Evolutionary conservation across 1,284 basidiomycete genomes (phyloP).

Genomic region (Ceratobasidium papillatum): DNA sequence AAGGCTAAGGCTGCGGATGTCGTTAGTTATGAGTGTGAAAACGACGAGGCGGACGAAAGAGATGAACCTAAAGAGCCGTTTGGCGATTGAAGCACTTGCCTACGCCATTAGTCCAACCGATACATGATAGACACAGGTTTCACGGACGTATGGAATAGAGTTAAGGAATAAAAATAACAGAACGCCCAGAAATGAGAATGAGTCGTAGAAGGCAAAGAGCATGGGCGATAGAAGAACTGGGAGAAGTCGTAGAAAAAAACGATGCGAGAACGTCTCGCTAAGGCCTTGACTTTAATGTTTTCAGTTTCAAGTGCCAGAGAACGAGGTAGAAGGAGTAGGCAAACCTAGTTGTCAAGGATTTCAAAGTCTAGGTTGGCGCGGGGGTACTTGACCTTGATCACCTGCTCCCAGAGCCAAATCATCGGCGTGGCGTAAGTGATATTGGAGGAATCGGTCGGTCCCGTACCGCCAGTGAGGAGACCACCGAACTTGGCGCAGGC

Average conservation of each 20-base stretch:
- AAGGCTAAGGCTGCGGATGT: too few relatives aligned
- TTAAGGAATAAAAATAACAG: background rate
- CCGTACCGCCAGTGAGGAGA: conserved; percentile 52
- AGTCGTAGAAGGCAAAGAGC: background rate
- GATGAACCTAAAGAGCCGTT: too few relatives aligned
- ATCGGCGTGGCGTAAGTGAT: conserved; percentile 44
- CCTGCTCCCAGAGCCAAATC: conserved; percentile 42
- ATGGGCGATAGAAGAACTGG: background rate
- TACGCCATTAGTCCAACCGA: too few relatives aligned
- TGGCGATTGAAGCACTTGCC: too few relatives aligned
- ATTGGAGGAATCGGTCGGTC: conserved; percentile 43
- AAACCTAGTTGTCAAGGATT: conserved; percentile 37
- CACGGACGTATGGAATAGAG: too few relatives aligned
- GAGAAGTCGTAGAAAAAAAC: background rate
- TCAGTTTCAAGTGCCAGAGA: conserved; percentile 12
- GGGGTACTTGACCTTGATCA: conserved; percentile 43
- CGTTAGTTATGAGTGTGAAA: too few relatives aligned
- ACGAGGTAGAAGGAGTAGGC: conserved; percentile 37
- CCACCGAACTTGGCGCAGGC: conserved; percentile 49
- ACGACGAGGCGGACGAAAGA: too few relatives aligned
- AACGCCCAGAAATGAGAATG: conserved; percentile 4
- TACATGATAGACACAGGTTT: too few relatives aligned
- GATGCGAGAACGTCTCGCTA: conserved; percentile 37
- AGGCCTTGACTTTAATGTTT: conserved; percentile 14
- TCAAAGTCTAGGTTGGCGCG: conserved; percentile 41